Evolutionary conservation across 306 rosid species (phyloP), one percentile per base, ranked within the genome.

Genomic region (Sicyos edulis): DNA sequence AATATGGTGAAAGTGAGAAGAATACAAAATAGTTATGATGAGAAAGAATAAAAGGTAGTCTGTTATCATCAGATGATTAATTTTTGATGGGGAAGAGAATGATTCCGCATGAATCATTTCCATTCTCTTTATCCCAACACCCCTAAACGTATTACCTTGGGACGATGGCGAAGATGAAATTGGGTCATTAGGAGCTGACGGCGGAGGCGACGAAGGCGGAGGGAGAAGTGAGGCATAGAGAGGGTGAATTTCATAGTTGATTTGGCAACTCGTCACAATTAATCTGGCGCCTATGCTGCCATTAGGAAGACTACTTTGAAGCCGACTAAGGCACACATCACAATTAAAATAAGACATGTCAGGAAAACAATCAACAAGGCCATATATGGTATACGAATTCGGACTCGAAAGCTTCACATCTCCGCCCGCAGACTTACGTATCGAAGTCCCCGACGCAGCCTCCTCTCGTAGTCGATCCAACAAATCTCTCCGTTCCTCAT

Each of bases 371-470:
- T 73, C 66, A 10, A 44, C 68, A 2, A 73, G 22, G n/a, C 57
- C 76, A 58, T 73, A 73, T 20, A 73, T 58, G 10, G 69, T 73
- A 22, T 45, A 21, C 9, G 6, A 10, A 47, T 50, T 58, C 13
- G 56, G 54, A 57, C 0, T 6, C 22, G 22, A 4, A 45, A 58
- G 66, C 12, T 55, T 57, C 54, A 29, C 29, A 2, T 57, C 22
- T 42, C 76, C 76, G 5, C 11, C 11, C 1, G 69, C 69, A 2
- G 54, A 73, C 76, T 73, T 73, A 0, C 34, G 45, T 22, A 45
- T 73, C 5, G 69, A 73, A 57, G 45, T 40, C 42, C 76, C 76
- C 13, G 69, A 73, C 5, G 76, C 67, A 20, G 76, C 76, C 37
- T 73, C 69, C 1, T 8, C 19, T 16, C 68, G 62, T 16, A 73